phyloP scores from a whole-genome alignment of 2,329 filamentous ascomycete species.

The Colletotrichum lentis region DNA sequence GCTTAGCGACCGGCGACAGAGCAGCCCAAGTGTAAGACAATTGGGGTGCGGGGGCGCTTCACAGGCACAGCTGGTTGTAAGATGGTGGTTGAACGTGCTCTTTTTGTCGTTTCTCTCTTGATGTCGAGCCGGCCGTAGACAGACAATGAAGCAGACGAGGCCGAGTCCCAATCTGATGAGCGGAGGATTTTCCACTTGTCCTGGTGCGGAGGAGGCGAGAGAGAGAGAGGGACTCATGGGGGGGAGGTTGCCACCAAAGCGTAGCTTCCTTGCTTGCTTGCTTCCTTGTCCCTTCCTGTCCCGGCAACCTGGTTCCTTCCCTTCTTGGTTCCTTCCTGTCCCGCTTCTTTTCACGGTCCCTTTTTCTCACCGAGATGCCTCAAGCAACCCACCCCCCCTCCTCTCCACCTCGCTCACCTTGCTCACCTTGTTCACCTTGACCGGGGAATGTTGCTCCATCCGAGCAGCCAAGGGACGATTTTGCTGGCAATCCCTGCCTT shows the following conservation, averaged over 20 bases:
- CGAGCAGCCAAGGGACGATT: constrained; percentile 1
- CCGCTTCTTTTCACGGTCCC: too few species aligned
- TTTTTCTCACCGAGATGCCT: too few species aligned
- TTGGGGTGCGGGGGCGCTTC: too few species aligned
- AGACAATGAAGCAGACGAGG: not conserved
- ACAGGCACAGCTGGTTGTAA: not conserved
- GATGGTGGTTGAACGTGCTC: not conserved
- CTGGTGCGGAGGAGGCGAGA: not conserved
- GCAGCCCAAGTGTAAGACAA: too few species aligned
- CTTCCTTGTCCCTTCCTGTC: not conserved
- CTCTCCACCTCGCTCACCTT: too few species aligned
- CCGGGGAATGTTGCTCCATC: not conserved
- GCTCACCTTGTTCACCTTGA: not conserved
- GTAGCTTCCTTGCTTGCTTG: not conserved
- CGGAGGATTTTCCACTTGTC: not conserved
- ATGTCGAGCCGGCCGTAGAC: not conserved
- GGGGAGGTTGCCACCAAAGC: not conserved
- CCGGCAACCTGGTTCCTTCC: too few species aligned
- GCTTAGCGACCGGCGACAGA: too few species aligned
- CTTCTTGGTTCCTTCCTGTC: not conserved
- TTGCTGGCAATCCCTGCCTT: constrained; percentile 1
- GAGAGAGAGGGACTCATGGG: not conserved
- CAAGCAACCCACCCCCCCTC: too few species aligned
- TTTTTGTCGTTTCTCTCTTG: not conserved
- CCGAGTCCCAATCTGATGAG: too few species aligned